These are phyloP conservation scores for Cenchrus fungigraminus DNA, from an alignment of 176 grass and related monocot genomes.

Conservation along the genomic window DNA sequence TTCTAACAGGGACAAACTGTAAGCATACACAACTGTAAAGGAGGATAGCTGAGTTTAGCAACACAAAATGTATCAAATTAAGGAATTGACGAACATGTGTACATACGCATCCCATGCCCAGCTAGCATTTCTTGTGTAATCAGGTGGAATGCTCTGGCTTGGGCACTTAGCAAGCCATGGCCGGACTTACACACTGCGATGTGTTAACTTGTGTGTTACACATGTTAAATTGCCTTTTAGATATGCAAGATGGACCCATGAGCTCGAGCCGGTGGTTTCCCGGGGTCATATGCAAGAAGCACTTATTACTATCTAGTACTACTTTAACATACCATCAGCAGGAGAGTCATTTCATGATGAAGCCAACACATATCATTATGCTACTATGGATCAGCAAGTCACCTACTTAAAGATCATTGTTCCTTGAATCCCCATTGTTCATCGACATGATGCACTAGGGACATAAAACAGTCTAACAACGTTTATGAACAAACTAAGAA, in stretches of 20 bases:
- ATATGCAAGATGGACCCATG: not conserved
- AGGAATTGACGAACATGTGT: too few species aligned
- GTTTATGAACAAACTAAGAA: not conserved
- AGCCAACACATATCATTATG: not conserved
- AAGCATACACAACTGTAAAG: not conserved
- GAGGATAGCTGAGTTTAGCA: not conserved
- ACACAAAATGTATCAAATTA: not conserved
- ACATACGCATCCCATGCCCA: too few species aligned
- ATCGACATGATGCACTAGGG: not conserved
- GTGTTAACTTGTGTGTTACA: not conserved
- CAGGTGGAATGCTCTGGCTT: not conserved
- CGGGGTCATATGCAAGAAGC: not conserved
- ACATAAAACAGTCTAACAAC: not conserved
- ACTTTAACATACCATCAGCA: not conserved
- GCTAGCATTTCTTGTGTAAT: not conserved
- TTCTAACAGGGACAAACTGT: not conserved
- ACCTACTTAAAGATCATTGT: not conserved
- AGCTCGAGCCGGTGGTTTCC: not conserved
- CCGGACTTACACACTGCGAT: not conserved
- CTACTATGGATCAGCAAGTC: not conserved
- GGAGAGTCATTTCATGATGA: constrained; percentile 11
- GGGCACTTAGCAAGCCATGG: not conserved
- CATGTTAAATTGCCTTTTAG: not conserved
- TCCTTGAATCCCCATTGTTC: not conserved
- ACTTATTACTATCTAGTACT: not conserved